These are phyloP conservation scores for Elasticomyces elasticus DNA, from an alignment of 495 filamentous ascomycete genomes.

Conservation along the genomic window DNA sequence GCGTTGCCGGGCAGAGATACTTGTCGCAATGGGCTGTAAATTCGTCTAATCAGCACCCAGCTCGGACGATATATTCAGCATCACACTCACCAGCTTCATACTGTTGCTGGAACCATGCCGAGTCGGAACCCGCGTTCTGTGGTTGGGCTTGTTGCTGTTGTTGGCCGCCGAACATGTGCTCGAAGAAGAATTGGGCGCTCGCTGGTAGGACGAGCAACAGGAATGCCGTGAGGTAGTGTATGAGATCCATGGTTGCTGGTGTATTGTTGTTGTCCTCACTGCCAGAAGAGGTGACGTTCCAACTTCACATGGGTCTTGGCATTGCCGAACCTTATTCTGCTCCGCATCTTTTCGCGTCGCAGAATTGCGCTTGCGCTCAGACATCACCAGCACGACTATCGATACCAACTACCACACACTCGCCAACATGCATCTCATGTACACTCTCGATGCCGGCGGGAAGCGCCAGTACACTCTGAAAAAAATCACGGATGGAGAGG, in stretches of 20 bases:
- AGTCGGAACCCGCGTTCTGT: constrained; percentile 72
- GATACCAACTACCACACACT: constrained; percentile 4
- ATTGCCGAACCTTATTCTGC: constrained; percentile 10
- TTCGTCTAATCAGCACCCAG: too few species aligned
- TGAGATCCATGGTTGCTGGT: constrained; percentile 12
- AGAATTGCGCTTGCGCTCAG: too few species aligned
- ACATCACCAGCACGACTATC: background rate
- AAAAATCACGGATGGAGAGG: constrained; percentile 64
- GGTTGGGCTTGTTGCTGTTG: constrained; percentile 52
- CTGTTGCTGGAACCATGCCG: constrained; percentile 59
- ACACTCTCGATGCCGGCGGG: constrained; percentile 65
- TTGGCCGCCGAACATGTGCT: constrained; percentile 67
- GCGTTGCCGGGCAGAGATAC: constrained; percentile 83
- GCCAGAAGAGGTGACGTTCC: constrained; percentile 2
- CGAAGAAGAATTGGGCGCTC: constrained; percentile 66
- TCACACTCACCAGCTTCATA: constrained; percentile 50
- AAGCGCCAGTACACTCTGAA: constrained; percentile 84
- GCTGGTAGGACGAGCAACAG: constrained; percentile 41
- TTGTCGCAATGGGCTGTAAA: constrained; percentile 62
- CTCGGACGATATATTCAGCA: constrained; percentile 5
- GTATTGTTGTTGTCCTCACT: background rate
- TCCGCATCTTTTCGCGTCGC: constrained; percentile 6
- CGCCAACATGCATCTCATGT: constrained; percentile 74
- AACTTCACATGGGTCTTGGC: constrained; percentile 10
- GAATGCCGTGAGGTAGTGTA: constrained; percentile 28